These are phyloP conservation scores for Lathyrus aphaca DNA, from an alignment of 306 rosid species.

Conservation along the genomic window DNA sequence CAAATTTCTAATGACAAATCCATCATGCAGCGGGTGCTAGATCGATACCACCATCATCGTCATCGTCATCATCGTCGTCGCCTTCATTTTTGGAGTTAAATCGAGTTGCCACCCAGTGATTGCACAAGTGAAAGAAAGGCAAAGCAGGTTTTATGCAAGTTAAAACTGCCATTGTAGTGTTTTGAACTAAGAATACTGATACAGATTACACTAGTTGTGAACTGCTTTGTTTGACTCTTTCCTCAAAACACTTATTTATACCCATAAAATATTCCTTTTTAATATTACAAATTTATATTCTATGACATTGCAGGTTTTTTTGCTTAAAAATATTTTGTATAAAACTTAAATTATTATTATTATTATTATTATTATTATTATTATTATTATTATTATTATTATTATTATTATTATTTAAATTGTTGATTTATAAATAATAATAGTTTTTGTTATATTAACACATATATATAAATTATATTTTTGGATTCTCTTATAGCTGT, in stretches of 20 bases:
- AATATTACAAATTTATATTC: not conserved
- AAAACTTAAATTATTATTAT: too few relatives aligned
- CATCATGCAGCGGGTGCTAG: conserved; percentile 57
- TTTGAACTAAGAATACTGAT: not conserved
- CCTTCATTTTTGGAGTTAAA: conserved; percentile 6
- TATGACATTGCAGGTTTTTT: not conserved
- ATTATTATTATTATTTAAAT: too few relatives aligned
- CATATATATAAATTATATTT: too few relatives aligned
- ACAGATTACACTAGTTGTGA: conserved; percentile 9
- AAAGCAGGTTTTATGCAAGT: conserved; percentile 27
- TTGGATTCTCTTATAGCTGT: too few relatives aligned
- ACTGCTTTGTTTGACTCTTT: conserved; percentile 36
- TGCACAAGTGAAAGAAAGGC: conserved; percentile 30
- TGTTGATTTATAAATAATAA: too few relatives aligned
- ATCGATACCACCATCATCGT: conserved; percentile 39
- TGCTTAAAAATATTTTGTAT: too few relatives aligned
- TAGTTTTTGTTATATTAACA: too few relatives aligned
- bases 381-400: too few relatives aligned
- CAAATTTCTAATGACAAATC: not conserved
- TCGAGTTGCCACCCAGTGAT: conserved; percentile 13
- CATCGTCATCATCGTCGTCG: conserved; percentile 48
- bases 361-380: too few relatives aligned
- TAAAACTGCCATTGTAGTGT: conserved; percentile 41
- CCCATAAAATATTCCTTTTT: not conserved
- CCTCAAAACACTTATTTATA: conserved; percentile 33